Evolutionary conservation across 257 asterid genomes (phyloP).

Genomic region (Capsicum chinense): DNA sequence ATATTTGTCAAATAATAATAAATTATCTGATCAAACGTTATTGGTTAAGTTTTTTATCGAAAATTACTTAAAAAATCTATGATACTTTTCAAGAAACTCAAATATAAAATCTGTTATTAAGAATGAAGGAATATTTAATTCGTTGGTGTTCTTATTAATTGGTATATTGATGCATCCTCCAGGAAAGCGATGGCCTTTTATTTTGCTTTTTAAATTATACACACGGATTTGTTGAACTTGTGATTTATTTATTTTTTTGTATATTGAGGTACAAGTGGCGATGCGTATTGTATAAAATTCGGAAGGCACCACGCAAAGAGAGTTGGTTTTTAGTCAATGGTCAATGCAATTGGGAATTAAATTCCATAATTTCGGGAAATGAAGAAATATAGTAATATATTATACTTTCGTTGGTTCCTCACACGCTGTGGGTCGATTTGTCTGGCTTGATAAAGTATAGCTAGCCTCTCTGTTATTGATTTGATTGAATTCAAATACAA

Average conservation of each 20-base stretch:
- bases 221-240: not conserved
- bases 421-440: not conserved
- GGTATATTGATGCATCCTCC: constrained; percentile 24
- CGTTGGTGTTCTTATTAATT: not conserved
- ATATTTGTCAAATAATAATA: no score
- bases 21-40: no score
- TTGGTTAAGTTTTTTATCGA: no score
- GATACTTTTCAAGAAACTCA: no score
- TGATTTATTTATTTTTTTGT: not conserved
- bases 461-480: no score
- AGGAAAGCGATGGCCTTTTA: constrained; percentile 40
- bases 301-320: not conserved
- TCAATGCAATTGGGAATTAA: constrained; percentile 12
- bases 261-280: not conserved
- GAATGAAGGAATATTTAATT: no score
- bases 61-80: no score
- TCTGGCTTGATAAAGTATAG: no score
- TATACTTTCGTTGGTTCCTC: rapidly evolving
- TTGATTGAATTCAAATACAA: no score
- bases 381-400: not conserved
- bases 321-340: not conserved
- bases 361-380: constrained; percentile 22
- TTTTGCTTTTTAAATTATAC: not conserved
- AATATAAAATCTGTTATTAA: no score
- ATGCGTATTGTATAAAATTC: not conserved